Percentiles rank a stretch among this genome's conserved stretches.
phyloP scores from a whole-genome alignment of 2,329 filamentous ascomycete genomes.

The Hymenoscyphus fraxineus region DNA sequence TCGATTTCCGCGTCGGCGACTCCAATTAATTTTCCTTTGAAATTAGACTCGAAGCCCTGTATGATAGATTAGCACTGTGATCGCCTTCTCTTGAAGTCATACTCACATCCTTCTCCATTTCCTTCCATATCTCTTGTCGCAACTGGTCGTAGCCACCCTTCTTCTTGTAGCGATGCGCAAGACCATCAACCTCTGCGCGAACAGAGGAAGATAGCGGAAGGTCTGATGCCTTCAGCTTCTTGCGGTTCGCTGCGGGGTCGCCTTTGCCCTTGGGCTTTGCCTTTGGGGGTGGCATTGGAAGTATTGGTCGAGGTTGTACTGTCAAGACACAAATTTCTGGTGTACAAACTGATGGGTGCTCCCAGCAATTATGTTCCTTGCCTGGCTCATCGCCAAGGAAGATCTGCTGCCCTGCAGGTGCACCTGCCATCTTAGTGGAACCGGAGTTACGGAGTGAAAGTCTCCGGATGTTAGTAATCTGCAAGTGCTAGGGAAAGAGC shows the following conservation, averaged over 20 bases:
- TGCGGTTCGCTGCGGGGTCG: constrained; percentile 23
- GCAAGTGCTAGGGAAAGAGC: no score
- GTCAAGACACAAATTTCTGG: neutral
- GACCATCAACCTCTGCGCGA: constrained; percentile 66
- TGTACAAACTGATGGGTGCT: neutral
- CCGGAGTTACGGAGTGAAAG: neutral
- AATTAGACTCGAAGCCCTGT: constrained; percentile 66
- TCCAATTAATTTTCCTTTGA: constrained; percentile 63
- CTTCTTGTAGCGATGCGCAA: constrained; percentile 81
- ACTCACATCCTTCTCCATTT: constrained; percentile 65
- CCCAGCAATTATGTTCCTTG: neutral
- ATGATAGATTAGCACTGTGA: constrained; percentile 10
- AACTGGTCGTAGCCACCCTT: constrained; percentile 78
- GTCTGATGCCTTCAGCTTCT: constrained; percentile 69
- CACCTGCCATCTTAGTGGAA: neutral
- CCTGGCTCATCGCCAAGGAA: neutral
- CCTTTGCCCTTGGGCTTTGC: neutral
- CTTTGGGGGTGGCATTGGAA: constrained; percentile 13
- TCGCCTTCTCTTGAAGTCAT: neutral
- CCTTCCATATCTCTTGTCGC: constrained; percentile 72
- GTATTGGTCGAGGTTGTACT: neutral
- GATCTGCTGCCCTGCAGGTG: neutral
- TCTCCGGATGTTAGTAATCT: neutral
- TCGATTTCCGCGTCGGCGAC: constrained; percentile 73
- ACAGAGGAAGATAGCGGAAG: constrained; percentile 71